Percentiles rank a stretch among this genome's conserved stretches.
Evolutionary conservation across 192 early-diverging fungal species (phyloP).

Genomic region (Backusella westeae): DNA sequence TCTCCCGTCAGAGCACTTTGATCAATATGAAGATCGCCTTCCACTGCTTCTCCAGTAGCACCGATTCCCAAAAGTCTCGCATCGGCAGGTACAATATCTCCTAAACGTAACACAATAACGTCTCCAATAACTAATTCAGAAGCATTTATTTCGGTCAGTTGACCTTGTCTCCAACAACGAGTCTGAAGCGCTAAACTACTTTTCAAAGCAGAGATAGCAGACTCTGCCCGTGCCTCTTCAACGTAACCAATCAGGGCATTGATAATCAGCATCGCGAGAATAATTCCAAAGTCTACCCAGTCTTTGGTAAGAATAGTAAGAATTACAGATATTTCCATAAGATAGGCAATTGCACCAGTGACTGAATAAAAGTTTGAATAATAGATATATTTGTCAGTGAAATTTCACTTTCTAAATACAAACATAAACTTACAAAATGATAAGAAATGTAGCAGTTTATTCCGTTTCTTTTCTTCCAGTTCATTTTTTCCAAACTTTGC

Average conservation of each 20-base stretch:
- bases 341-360: slow-evolving; percentile 62
- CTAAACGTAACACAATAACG: slow-evolving; percentile 65
- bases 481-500: slow-evolving; percentile 62
- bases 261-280: slow-evolving; percentile 53
- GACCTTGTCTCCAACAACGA: slow-evolving; percentile 57
- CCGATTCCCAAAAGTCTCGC: slow-evolving; percentile 51
- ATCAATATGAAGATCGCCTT: slow-evolving; percentile 60
- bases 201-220: slow-evolving; percentile 69
- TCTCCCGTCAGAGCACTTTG: slow-evolving; percentile 76
- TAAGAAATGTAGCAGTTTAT: slow-evolving; percentile 45
- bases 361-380: slow-evolving; percentile 39
- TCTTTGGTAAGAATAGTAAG: slow-evolving; percentile 58
- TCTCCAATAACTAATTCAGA: slow-evolving; percentile 68
- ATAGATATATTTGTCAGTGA: slow-evolving; percentile 10
- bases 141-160: slow-evolving; percentile 47
- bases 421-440: slow-evolving; percentile 41
- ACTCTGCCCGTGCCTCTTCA: slow-evolving; percentile 72
- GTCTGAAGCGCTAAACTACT: slow-evolving; percentile 68
- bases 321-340: slow-evolving; percentile 57
- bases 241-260: slow-evolving; percentile 73
- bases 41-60: slow-evolving; percentile 49
- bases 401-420: slow-evolving; percentile 9
- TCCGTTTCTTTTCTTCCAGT: slow-evolving; percentile 39
- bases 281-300: slow-evolving; percentile 60
- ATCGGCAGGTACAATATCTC: slow-evolving; percentile 80